Conservation (phyloP, 306 rosid species). For the Echinosophora koreensis region DNA sequence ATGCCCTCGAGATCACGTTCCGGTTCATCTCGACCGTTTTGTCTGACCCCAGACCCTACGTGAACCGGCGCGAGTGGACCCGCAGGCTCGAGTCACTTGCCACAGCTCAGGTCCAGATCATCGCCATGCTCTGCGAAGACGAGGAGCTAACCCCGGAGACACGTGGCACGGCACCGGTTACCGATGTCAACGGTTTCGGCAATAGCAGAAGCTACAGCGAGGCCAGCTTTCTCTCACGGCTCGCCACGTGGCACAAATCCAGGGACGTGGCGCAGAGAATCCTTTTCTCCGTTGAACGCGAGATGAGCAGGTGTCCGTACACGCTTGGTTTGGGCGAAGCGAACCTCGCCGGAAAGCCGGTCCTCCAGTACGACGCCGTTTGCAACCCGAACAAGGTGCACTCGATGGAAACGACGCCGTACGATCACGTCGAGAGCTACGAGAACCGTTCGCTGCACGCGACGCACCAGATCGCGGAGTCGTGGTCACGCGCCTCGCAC, state of each 20-base stretch:
- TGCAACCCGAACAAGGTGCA: slow-evolving; percentile 75
- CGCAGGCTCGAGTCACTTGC: slow-evolving; percentile 71
- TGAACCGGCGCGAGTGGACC: slow-evolving; percentile 77
- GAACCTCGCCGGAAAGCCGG: slow-evolving; percentile 69
- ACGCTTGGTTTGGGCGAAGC: slow-evolving; percentile 84
- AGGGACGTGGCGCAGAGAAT: slow-evolving; percentile 65
- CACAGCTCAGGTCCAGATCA: slow-evolving; percentile 61
- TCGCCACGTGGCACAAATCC: slow-evolving; percentile 80
- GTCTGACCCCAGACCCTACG: slow-evolving; percentile 78
- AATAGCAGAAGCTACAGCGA: slow-evolving; percentile 68
- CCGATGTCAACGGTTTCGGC: slow-evolving; percentile 38
- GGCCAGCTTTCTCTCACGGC: slow-evolving; percentile 72
- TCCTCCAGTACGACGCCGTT: slow-evolving; percentile 79
- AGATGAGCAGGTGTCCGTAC: slow-evolving; percentile 77
- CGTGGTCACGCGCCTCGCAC: slow-evolving; percentile 62
- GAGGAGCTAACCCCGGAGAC: slow-evolving; percentile 59
- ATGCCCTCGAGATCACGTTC: slow-evolving; percentile 83
- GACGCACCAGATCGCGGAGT: slow-evolving; percentile 81
- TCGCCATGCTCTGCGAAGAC: slow-evolving; percentile 73
- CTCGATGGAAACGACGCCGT: slow-evolving; percentile 58
- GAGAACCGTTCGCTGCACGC: slow-evolving; percentile 82
- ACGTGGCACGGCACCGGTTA: slow-evolving; percentile 69
- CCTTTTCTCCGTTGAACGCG: slow-evolving; percentile 65
- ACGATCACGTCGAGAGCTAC: slow-evolving; percentile 55
- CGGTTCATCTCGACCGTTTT: slow-evolving; percentile 68